Percentiles rank a stretch among this genome's conserved stretches.
These are phyloP conservation scores for Blastomyces percursus DNA, from an alignment of 2,329 filamentous ascomycete genomes.

Conservation along the genomic window DNA sequence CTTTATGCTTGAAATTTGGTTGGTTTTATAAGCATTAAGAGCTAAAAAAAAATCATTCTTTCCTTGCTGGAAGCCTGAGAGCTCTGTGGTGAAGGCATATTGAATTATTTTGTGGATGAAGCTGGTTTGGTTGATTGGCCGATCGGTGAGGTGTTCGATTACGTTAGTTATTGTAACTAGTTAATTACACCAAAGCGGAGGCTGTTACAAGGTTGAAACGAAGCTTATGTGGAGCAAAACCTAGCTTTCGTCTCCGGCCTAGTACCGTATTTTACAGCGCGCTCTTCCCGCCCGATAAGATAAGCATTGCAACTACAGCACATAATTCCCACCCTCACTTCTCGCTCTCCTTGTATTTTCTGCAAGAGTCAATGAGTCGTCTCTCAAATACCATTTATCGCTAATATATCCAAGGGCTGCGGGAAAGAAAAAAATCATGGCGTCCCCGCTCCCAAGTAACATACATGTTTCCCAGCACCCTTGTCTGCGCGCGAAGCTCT, in stretches of 20 bases:
- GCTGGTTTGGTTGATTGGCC: too few species aligned
- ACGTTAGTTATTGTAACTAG: too few species aligned
- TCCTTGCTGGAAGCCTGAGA: too few species aligned
- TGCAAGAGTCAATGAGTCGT: neutral
- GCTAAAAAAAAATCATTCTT: too few species aligned
- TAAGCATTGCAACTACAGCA: neutral
- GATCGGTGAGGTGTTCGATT: too few species aligned
- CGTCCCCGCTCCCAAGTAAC: conserved; percentile 39
- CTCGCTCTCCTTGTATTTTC: neutral
- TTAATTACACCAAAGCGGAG: neutral
- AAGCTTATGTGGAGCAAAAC: neutral
- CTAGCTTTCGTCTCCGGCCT: neutral
- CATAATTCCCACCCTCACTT: neutral
- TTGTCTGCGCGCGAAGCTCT: conserved; percentile 77
- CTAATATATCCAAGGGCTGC: neutral
- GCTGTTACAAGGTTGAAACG: neutral
- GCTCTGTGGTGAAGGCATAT: too few species aligned
- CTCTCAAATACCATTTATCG: neutral
- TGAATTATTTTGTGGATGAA: too few species aligned
- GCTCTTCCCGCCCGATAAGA: neutral
- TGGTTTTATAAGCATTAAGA: too few species aligned
- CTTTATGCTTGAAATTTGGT: too few species aligned
- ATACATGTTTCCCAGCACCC: conserved; percentile 75
- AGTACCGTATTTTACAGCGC: neutral
- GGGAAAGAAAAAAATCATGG: conserved; percentile 2